Conservation (phyloP, 2,329 filamentous ascomycete genomes). For the Aspergillus hiratsukae region DNA sequence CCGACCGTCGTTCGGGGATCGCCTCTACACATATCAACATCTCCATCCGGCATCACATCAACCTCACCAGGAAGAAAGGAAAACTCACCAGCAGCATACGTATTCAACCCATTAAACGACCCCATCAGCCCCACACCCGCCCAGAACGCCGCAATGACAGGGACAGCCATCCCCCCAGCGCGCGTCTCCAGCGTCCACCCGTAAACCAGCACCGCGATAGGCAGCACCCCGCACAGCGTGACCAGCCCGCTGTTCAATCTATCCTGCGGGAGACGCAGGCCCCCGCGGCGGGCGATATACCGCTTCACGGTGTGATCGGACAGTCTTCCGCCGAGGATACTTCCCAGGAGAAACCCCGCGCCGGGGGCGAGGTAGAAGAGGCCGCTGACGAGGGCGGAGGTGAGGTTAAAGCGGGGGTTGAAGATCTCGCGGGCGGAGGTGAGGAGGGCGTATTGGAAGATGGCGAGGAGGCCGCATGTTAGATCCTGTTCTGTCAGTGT, state of each 20-base stretch:
- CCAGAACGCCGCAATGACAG: slow-evolving; percentile 67
- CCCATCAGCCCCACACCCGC: slow-evolving; percentile 70
- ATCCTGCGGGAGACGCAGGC: slow-evolving; percentile 63
- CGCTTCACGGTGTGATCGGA: slow-evolving; percentile 62
- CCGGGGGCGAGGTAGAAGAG: slow-evolving; percentile 73
- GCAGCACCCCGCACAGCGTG: slow-evolving; percentile 56
- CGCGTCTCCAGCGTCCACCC: slow-evolving; percentile 59
- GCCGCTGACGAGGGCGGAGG: slow-evolving; percentile 61
- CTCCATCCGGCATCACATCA: too few species aligned
- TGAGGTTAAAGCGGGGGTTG: slow-evolving; percentile 67
- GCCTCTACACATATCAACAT: slow-evolving; percentile 29
- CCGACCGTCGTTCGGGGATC: slow-evolving; percentile 51
- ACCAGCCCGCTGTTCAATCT: slow-evolving; percentile 56
- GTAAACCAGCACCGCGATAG: slow-evolving; percentile 62
- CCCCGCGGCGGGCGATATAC: slow-evolving; percentile 57
- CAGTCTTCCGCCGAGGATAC: slow-evolving; percentile 64
- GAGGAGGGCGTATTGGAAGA: slow-evolving; percentile 67
- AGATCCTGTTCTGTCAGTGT: slow-evolving; percentile 28
- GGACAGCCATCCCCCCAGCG: slow-evolving; percentile 52
- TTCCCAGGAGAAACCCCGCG: slow-evolving; percentile 64
- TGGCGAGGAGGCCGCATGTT: slow-evolving; percentile 51
- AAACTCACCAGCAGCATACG: slow-evolving; percentile 49
- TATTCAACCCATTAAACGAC: slow-evolving; percentile 70
- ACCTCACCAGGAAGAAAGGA: too few species aligned
- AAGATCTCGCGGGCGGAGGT: slow-evolving; percentile 68